Conservation (phyloP, 441 rosid genomes). For the Mallotus japonicus region DNA sequence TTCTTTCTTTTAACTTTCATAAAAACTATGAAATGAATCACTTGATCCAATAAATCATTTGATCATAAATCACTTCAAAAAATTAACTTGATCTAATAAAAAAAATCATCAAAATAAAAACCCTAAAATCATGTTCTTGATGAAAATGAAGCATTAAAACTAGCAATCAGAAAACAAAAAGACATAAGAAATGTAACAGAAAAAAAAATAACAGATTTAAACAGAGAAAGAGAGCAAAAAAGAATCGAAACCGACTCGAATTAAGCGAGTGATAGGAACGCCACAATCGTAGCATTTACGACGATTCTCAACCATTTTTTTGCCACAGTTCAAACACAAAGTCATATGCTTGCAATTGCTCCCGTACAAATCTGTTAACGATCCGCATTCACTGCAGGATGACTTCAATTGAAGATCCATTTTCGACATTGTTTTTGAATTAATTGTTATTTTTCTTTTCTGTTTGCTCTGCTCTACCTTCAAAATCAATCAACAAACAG, state of each 20-base stretch:
- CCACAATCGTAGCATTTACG: constrained; percentile 82
- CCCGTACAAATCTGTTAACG: constrained; percentile 61
- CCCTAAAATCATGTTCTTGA: too few relatives aligned
- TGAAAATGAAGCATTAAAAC: too few relatives aligned
- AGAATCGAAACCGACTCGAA: constrained; percentile 49
- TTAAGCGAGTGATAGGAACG: constrained; percentile 58
- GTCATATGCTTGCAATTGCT: constrained; percentile 84
- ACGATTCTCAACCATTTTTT: constrained; percentile 66
- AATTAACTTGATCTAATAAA: too few relatives aligned
- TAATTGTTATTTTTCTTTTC: too few relatives aligned
- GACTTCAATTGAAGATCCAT: constrained; percentile 57
- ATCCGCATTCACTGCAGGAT: constrained; percentile 65
- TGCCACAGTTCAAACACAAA: constrained; percentile 64
- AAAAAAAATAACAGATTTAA: neutral
- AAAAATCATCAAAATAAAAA: too few relatives aligned
- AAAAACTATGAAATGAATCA: too few relatives aligned
- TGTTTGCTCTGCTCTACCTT: too few relatives aligned
- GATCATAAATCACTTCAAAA: too few relatives aligned
- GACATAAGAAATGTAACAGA: neutral
- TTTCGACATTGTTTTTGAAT: constrained; percentile 40
- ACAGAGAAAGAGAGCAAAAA: neutral
- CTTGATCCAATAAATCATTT: too few relatives aligned
- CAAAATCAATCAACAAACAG: too few relatives aligned
- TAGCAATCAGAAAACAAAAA: too few relatives aligned
- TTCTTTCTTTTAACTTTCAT: too few relatives aligned